Base-by-base conservation (phyloP, 2,329 filamentous ascomycete species). In the Phaeosphaeria sp. region DNA sequence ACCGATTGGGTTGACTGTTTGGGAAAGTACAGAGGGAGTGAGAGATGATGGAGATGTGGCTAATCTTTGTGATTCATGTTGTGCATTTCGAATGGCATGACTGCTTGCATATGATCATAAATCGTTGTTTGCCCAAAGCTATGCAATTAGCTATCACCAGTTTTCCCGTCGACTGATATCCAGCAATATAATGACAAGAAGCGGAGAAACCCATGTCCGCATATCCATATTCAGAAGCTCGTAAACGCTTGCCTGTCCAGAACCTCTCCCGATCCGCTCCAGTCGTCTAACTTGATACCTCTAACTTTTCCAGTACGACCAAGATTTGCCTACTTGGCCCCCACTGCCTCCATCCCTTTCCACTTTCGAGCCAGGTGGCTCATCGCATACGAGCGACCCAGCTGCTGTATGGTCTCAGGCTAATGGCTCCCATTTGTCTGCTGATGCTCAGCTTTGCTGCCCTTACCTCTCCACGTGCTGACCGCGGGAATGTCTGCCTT, bases 391-490 rank as follows among this genome's bases (percentile, higher is more conserved):
- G n/a, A 7, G 36, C 52, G 49, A 49, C 22, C 52, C 52, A 25
- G 52, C 46, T 55, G 59, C 57, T 66, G 60, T 44, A 57, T 55
- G 46, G 54, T 55, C 50, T 63, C 58, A 62, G 56, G 58, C 62
- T 67, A 67, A 57, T 61, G 50, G 51, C 65, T 65, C 45, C 65
- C 70, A 48, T 71, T 68, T 44, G 68, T 59, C 61, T 74, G 73
- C 65, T 95, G 91, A 75, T 97, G 93, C 74, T 94, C 94, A 22
- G 94, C 94, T 24, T 91, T 92, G 68, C 89, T 94, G 15, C 95
- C 95, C 82, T 98, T 97, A 62, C 91, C 93, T 70, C 95, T 85
- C 91, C 93, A 99, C 20, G 95, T 99, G 78, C 91, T 96, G 51
- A 99, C 95, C 3, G 95, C 95, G 5, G 93, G 92, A 65, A 99